Evolutionary conservation across 805 yeast genomes (phyloP).

Genomic region (Hanseniaspora clermontiae): DNA sequence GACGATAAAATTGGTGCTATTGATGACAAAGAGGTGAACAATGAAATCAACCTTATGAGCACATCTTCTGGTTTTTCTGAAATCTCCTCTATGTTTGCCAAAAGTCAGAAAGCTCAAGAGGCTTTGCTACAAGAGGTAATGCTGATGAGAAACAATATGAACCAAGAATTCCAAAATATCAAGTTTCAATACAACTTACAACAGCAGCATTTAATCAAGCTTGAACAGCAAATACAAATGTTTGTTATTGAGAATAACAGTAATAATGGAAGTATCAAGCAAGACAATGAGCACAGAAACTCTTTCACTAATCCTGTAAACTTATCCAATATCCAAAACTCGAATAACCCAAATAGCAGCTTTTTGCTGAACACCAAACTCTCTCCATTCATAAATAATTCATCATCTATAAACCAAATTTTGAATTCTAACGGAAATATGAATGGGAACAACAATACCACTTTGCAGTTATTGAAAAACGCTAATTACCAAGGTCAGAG

Average conservation of each 20-base stretch:
- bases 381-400: slow-evolving; percentile 10
- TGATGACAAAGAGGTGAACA: neutral
- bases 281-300: neutral
- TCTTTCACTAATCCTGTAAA: neutral
- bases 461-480: slow-evolving; percentile 6
- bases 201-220: slow-evolving; percentile 12
- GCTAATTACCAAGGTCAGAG: slow-evolving; percentile 5
- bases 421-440: neutral
- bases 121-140: neutral
- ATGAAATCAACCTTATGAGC: neutral
- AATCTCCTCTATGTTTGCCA: neutral
- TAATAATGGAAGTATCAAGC: neutral
- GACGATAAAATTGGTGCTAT: neutral
- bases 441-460: neutral
- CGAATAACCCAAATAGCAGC: neutral
- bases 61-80: neutral
- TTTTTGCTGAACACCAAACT: neutral
- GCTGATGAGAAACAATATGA: neutral
- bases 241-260: neutral
- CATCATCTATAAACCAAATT: slow-evolving; percentile 7
- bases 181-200: slow-evolving; percentile 11
- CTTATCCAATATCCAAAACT: neutral
- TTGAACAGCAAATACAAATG: slow-evolving; percentile 11
- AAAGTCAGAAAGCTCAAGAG: neutral
- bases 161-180: slow-evolving; percentile 12